Conservation (phyloP, 139 green algal genomes). For the Trebouxia sp. region DNA sequence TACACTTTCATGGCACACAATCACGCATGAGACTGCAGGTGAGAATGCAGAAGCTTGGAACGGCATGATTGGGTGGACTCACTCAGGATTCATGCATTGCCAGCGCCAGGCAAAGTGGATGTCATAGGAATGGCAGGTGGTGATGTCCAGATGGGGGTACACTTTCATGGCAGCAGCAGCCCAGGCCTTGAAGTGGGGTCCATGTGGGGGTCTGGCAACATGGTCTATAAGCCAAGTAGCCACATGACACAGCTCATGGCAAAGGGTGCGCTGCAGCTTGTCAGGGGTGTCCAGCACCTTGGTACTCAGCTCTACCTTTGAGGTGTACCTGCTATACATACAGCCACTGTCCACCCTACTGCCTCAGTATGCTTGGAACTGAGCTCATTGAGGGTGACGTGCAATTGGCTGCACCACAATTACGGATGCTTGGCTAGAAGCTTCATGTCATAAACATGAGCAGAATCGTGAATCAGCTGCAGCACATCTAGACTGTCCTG, state of each 20-base stretch:
- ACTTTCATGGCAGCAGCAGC: constrained; percentile 38
- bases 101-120: constrained; percentile 52
- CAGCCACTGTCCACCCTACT: no score
- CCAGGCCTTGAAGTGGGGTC: constrained; percentile 58
- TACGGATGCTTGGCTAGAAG: no score
- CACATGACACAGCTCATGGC: constrained; percentile 73
- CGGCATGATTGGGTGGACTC: neutral
- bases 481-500: no score
- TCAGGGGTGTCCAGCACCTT: constrained; percentile 63
- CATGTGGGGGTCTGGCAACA: constrained; percentile 64
- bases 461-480: no score
- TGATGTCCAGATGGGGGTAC: constrained; percentile 52
- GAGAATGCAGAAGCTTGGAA: neutral
- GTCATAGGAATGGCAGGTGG: constrained; percentile 67
- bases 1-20: constrained; percentile 28
- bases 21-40: neutral
- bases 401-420: no score
- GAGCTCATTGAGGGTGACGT: no score
- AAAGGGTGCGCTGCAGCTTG: constrained; percentile 60
- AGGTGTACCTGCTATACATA: constrained; percentile 39
- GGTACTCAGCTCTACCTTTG: constrained; percentile 55
- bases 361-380: no score
- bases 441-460: no score
- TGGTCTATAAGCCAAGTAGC: constrained; percentile 64
- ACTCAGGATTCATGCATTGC: constrained; percentile 53